These are phyloP conservation scores for Silene uniflora DNA, from an alignment of 148 eudicot genomes.

Conservation along the genomic window DNA sequence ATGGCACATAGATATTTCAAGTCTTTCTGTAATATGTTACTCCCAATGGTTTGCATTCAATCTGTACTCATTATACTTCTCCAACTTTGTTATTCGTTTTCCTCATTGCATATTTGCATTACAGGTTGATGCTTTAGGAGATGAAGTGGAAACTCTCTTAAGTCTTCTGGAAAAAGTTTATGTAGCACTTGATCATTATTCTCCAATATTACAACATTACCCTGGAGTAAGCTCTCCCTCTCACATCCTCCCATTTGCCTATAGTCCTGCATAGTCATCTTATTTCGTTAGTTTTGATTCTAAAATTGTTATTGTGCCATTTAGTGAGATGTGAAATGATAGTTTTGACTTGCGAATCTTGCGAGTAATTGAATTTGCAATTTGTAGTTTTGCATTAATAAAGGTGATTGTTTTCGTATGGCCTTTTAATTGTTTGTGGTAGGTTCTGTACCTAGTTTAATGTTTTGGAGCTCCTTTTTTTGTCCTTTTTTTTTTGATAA, in stretches of 20 bases:
- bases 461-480: too few relatives aligned
- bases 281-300: neutral
- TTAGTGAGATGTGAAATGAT: constrained; percentile 7
- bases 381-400: neutral
- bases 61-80: neutral
- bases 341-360: neutral
- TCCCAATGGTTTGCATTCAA: neutral
- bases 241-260: constrained; percentile 5
- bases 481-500: too few relatives aligned
- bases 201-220: constrained; percentile 80
- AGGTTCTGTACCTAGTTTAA: neutral
- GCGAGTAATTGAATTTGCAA: neutral
- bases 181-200: constrained; percentile 91
- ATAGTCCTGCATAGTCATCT: too few relatives aligned
- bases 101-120: constrained; percentile 9
- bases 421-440: neutral
- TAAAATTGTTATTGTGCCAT: neutral
- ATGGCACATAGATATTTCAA: too few relatives aligned
- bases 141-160: constrained; percentile 75
- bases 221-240: constrained; percentile 78
- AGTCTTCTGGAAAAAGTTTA: constrained; percentile 82
- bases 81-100: neutral
- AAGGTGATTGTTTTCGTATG: neutral
- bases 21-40: too few relatives aligned
- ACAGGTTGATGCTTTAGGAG: constrained; percentile 94